These are phyloP conservation scores for Euphorbia peplus DNA, from an alignment of 345 rosid genomes.

Conservation along the genomic window DNA sequence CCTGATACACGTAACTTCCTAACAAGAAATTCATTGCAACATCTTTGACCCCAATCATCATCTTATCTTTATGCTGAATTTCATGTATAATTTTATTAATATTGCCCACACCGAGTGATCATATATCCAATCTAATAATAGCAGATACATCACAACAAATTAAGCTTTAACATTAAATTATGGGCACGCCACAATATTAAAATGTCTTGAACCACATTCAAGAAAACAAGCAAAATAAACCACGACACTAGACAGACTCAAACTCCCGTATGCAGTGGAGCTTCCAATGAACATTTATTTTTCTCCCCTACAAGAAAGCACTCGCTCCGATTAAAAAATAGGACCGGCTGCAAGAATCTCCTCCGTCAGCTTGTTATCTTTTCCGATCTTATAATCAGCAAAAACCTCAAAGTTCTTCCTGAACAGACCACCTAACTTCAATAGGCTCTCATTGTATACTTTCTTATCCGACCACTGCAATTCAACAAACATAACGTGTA, in stretches of 20 bases:
- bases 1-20: too few species aligned
- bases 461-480: slow-evolving; percentile 79
- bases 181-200: too few species aligned
- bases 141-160: too few species aligned
- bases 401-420: slow-evolving; percentile 80
- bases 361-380: slow-evolving; percentile 63
- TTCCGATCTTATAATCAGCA: slow-evolving; percentile 68
- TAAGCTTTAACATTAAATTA: too few species aligned
- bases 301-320: neutral
- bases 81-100: too few species aligned
- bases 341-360: slow-evolving; percentile 95
- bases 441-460: slow-evolving; percentile 62
- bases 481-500: neutral
- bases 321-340: slow-evolving; percentile 31
- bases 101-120: too few species aligned
- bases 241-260: neutral
- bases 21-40: too few species aligned
- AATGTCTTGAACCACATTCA: neutral
- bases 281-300: neutral
- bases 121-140: too few species aligned
- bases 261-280: neutral
- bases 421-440: slow-evolving; percentile 83
- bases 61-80: too few species aligned
- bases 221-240: neutral
- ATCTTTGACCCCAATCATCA: too few species aligned